phyloP scores from a whole-genome alignment of 2,329 filamentous ascomycete species.

The Macroventuria anomochaeta region DNA sequence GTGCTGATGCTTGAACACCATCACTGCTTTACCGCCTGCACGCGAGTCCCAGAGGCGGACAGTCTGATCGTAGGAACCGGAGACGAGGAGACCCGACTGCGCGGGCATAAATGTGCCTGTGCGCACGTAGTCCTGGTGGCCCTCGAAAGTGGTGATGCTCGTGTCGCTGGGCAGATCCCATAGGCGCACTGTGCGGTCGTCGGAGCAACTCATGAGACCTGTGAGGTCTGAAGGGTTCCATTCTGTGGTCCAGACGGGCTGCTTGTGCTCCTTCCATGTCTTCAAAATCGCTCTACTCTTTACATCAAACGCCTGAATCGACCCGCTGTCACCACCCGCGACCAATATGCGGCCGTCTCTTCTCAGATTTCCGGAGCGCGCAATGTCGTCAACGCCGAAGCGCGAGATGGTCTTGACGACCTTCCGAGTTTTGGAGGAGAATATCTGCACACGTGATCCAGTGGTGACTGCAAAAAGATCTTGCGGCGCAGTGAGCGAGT shows the following conservation, averaged over 20 bases:
- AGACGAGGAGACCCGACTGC: slow-evolving; percentile 74
- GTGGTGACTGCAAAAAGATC: slow-evolving; percentile 93
- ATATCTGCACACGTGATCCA: slow-evolving; percentile 90
- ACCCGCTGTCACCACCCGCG: slow-evolving; percentile 88
- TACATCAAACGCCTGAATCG: slow-evolving; percentile 94
- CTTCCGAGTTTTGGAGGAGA: slow-evolving; percentile 89
- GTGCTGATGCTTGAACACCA: slow-evolving; percentile 94
- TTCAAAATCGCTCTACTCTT: slow-evolving; percentile 88
- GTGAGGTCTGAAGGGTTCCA: slow-evolving; percentile 93
- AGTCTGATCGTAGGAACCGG: slow-evolving; percentile 92
- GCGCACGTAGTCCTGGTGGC: slow-evolving; percentile 92
- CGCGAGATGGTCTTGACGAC: slow-evolving; percentile 91
- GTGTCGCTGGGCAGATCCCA: slow-evolving; percentile 90
- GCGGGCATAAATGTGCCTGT: slow-evolving; percentile 84
- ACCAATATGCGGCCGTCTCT: slow-evolving; percentile 87
- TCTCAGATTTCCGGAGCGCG: slow-evolving; percentile 86
- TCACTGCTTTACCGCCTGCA: slow-evolving; percentile 68
- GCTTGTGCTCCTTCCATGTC: slow-evolving; percentile 93
- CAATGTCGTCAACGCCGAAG: slow-evolving; percentile 79
- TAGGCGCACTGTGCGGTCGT: slow-evolving; percentile 89
- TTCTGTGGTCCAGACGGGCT: slow-evolving; percentile 88
- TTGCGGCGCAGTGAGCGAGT: slow-evolving; percentile 49
- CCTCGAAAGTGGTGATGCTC: slow-evolving; percentile 78
- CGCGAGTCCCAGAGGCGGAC: slow-evolving; percentile 94
- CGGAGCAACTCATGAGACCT: slow-evolving; percentile 83